Percentiles rank a stretch among this genome's conserved stretches.
These are phyloP conservation scores for Spathaspora sp. DNA, from an alignment of 1,139 yeast species.

Conservation along the genomic window DNA sequence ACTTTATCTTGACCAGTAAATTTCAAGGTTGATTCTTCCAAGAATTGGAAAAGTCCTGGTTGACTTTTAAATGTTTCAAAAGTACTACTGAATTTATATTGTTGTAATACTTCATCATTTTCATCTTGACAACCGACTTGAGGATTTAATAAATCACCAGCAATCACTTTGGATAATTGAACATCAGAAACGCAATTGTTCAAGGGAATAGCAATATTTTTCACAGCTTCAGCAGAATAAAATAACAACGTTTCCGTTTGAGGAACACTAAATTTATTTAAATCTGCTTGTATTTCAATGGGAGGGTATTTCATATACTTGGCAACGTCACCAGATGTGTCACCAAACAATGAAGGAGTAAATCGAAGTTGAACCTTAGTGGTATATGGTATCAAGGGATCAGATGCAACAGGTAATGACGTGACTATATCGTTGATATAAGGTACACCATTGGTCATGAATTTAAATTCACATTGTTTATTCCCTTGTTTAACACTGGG, in stretches of 20 bases:
- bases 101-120: conserved; percentile 6
- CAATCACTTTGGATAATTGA: conserved; percentile 42
- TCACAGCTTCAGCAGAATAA: conserved; percentile 50
- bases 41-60: conserved; percentile 47
- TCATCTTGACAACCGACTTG: not conserved
- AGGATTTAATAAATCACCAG: conserved; percentile 30
- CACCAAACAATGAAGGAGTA: conserved; percentile 42
- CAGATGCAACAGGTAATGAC: conserved; percentile 27
- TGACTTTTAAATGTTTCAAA: conserved; percentile 31
- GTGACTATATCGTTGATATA: conserved; percentile 39
- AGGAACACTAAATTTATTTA: conserved; percentile 38
- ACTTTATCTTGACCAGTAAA: conserved; percentile 38
- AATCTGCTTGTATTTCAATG: conserved; percentile 53
- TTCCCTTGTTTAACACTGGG: conserved; percentile 9
- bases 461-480: conserved; percentile 20
- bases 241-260: conserved; percentile 41
- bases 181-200: conserved; percentile 44
- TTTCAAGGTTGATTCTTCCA: conserved; percentile 37
- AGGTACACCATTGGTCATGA: conserved; percentile 43
- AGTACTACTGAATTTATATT: conserved; percentile 3
- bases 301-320: conserved; percentile 43
- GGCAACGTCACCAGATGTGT: not conserved
- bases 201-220: conserved; percentile 37
- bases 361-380: conserved; percentile 48
- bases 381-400: conserved; percentile 29